phyloP scores from a whole-genome alignment of 768 basidiomycete genomes.

The Termitomyces sp. region DNA sequence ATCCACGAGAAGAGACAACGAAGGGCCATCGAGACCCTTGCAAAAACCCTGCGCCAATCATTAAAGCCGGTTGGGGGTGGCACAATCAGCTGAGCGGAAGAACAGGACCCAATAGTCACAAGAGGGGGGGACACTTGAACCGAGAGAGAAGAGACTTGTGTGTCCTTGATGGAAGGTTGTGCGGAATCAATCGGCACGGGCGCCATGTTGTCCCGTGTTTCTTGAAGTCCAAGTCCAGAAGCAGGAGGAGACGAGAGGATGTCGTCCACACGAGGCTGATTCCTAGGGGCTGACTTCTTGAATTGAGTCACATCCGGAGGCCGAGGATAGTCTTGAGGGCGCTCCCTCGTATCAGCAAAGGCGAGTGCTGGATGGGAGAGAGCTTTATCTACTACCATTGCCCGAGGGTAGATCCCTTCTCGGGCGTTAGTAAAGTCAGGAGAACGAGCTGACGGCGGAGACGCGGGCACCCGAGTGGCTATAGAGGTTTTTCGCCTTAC shows the following conservation, averaged over 20 bases:
- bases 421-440: neutral
- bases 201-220: neutral
- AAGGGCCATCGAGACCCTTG: neutral
- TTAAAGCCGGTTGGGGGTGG: neutral
- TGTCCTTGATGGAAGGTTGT: neutral
- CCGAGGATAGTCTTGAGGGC: neutral
- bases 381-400: neutral
- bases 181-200: neutral
- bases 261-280: neutral
- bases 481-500: neutral
- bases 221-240: neutral
- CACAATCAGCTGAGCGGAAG: neutral
- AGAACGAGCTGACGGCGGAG: neutral
- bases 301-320: neutral
- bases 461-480: neutral
- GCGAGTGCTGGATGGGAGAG: neutral
- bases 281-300: neutral
- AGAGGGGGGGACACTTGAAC: neutral
- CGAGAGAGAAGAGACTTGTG: neutral
- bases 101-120: neutral
- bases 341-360: neutral
- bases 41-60: neutral
- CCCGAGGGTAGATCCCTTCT: neutral
- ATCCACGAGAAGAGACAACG: neutral
- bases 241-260: neutral